Evolutionary conservation across 2,329 filamentous ascomycete genomes (phyloP).

Genomic region (Biscogniauxia marginata): DNA sequence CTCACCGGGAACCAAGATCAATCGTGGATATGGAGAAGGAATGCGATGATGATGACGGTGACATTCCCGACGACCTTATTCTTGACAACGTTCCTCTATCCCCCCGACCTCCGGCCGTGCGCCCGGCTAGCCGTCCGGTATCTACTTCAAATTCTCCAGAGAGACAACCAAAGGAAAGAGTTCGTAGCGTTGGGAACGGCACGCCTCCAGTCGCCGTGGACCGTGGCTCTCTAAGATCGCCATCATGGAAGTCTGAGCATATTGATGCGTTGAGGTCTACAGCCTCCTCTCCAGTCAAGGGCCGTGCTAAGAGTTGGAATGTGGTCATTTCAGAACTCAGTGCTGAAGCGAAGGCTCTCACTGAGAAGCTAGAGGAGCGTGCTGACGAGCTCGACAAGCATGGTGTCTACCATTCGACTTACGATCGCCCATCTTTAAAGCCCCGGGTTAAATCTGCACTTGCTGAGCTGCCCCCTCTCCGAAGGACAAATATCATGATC

Average conservation of each 20-base stretch:
- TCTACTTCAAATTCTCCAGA: slow-evolving; percentile 57
- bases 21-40: slow-evolving; percentile 71
- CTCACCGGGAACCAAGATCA: slow-evolving; percentile 63
- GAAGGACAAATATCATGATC: slow-evolving; percentile 76
- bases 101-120: slow-evolving; percentile 60
- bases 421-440: slow-evolving; percentile 37
- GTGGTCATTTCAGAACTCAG: slow-evolving; percentile 67
- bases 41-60: slow-evolving; percentile 72
- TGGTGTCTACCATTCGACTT: slow-evolving; percentile 22
- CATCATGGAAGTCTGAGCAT: slow-evolving; percentile 50
- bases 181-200: slow-evolving; percentile 61
- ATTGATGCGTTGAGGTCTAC: slow-evolving; percentile 32
- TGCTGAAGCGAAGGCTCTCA: slow-evolving; percentile 70
- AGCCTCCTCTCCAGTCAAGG: slow-evolving; percentile 44
- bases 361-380: slow-evolving; percentile 78
- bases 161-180: slow-evolving; percentile 47
- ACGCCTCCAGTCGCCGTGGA: slow-evolving; percentile 59
- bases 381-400: slow-evolving; percentile 61
- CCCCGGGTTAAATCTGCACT: slow-evolving; percentile 63
- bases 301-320: slow-evolving; percentile 72
- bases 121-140: slow-evolving; percentile 51
- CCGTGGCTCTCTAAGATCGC: slow-evolving; percentile 59
- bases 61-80: slow-evolving; percentile 75
- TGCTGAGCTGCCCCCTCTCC: slow-evolving; percentile 67
- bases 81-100: slow-evolving; percentile 83